phyloP scores from a whole-genome alignment of 768 basidiomycete species.

The Phaeotremella fagi region DNA sequence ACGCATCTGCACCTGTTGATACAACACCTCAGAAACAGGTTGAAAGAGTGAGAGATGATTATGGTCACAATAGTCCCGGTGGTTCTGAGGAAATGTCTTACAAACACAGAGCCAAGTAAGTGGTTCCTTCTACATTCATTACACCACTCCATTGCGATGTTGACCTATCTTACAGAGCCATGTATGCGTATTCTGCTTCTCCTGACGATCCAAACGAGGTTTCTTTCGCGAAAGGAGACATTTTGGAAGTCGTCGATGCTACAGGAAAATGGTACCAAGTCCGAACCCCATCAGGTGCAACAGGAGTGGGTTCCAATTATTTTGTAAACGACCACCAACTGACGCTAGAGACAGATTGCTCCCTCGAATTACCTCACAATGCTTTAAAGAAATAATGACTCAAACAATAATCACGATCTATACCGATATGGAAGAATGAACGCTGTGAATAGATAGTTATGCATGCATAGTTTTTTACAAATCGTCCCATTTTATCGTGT shows the following conservation, averaged over 20 bases:
- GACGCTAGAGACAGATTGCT: slow-evolving; percentile 30
- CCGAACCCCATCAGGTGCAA: slow-evolving; percentile 35
- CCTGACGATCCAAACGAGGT: slow-evolving; percentile 95
- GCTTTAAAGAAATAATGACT: slow-evolving; percentile 23
- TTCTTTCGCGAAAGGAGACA: slow-evolving; percentile 84
- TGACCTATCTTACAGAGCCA: slow-evolving; percentile 52
- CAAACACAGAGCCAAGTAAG: slow-evolving; percentile 26
- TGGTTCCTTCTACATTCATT: background rate
- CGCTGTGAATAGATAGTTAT: background rate
- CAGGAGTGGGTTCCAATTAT: slow-evolving; percentile 34
- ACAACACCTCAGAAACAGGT: slow-evolving; percentile 26
- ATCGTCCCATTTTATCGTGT: slow-evolving; percentile 20
- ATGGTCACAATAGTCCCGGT: slow-evolving; percentile 8
- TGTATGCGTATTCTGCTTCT: slow-evolving; percentile 65
- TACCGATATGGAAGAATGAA: background rate
- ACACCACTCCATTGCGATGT: slow-evolving; percentile 1
- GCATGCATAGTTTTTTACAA: background rate
- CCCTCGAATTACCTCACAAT: slow-evolving; percentile 45
- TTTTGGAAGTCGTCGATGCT: slow-evolving; percentile 87
- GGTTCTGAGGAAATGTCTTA: slow-evolving; percentile 11
- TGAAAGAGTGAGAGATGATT: slow-evolving; percentile 3
- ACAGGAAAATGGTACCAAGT: slow-evolving; percentile 54
- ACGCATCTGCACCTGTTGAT: slow-evolving; percentile 27
- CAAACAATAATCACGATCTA: slow-evolving; percentile 2
- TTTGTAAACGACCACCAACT: background rate